Evolutionary conservation across 163 green algal genomes (phyloP), one percentile per base, ranked within the genome.

Genomic region (Prototheca cutis): DNA sequence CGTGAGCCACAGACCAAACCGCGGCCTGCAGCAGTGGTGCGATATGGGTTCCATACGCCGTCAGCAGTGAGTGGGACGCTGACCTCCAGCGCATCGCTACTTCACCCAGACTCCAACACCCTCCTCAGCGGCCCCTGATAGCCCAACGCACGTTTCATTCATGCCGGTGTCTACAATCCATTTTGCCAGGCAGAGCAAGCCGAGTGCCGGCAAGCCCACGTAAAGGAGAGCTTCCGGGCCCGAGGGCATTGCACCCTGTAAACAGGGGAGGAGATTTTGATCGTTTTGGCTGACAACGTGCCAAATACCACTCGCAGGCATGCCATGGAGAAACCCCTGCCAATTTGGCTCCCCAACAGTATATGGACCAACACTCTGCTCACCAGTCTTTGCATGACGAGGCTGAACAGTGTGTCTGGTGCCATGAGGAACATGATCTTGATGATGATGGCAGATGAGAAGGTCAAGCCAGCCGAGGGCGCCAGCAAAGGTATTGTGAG

Each of bases 371-470:
- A n/a, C n/a, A n/a, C n/a, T n/a, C n/a, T n/a, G 10, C 27, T 36
- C 17, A 55, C 10, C 21, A 15, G 24, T 15, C 17, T 32, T 13
- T n/a, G 24, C 25, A 59, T 48, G 13, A 21, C 18, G 4, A 21
- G n/a, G n/a, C 32, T 18, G 3, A 25, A 6, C 6, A n/a, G 15
- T 4, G 62, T 60, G 48, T 57, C 67, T 2, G 68, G 62, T 53
- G 66, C 64, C 55, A 65, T 68, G 34, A 76, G 58, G 15, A 76
- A 60, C 10, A 68, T 24, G 10, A 76, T 25, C n/a, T 76, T 76
- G 1, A 69, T 24, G 21, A 65, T 48, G 0, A 62, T 59, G 2
- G 63, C 69, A 17, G 67, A 29, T 7, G 71, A 48, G 39, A 76
- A 72, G 15, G 67, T 61, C 1, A 55, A 30, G 3, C 69, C 69